Evolutionary conservation across 176 grass and related monocot genomes (phyloP), one percentile per base, ranked within the genome.

Genomic region (Oryza australiensis): DNA sequence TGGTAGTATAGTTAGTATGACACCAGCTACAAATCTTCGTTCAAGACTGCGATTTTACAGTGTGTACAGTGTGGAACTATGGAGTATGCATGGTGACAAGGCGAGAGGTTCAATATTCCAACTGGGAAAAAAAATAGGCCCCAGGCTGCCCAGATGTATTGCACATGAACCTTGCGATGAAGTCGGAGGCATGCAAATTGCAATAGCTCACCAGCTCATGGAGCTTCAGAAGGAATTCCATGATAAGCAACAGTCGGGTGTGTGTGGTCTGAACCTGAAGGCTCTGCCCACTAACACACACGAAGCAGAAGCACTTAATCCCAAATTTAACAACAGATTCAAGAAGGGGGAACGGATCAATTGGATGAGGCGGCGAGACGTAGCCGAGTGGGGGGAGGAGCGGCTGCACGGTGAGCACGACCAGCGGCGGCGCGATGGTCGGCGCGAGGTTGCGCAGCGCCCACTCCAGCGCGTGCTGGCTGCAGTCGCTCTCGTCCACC

Each of bases 401-500:
- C 26, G 86, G 69, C 80, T 94, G 83, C 20, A 84, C 88, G 48
- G 86, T 81, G 76, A 91, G 75, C 63, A 94, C 22, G 72, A 89
- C 30, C 29, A 94, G 89, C 26, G 75, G 71, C 8, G 89, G 40
- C 12, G 83, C 80, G 70, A 76, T 18, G 62, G 78, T 55, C 45
- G 82, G 57, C 41, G 57, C 49, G 29, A 91, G 78, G 68, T 79
- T 91, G 45, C 74, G 49, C 60, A 91, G 82, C 43, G 78, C 67
- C 86, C 89, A 91, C 28, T 88, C 82, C 60, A 91, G 72, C 46
- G 86, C 83, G 46, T 86, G 11, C 20, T 82, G 82, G 90, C 90
- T 83, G 68, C 83, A 86, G 62, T 92, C 90, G 83, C 87, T 84
- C 73, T 88, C 86, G 69, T 92, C 90, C 32, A 92, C 84, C 33